Base-by-base conservation (phyloP, 306 rosid genomes). In the Bauhinia variegata region DNA sequence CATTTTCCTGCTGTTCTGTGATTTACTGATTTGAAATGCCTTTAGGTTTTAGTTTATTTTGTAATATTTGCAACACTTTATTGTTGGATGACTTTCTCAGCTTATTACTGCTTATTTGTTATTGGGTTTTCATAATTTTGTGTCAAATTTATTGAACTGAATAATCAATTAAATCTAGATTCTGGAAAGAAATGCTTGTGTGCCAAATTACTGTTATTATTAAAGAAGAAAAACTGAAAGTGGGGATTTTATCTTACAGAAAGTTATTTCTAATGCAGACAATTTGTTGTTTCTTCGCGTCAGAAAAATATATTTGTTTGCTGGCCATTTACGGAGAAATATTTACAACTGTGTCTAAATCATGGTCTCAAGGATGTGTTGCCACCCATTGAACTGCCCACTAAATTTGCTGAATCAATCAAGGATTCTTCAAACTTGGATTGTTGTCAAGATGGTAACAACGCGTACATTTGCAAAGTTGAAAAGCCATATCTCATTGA, bases 261-360 rank as follows among this genome's bases (percentile, higher is more conserved):
- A 5, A 5, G 41, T 60, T 36, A 5, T 8, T 33, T 71, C 16
- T 49, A 38, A 43, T 78, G 78, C 86, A 84, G 93, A 60, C 51
- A 87, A 33, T 78, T 72, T 71, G 89, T 59, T 62, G 58, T 70
- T 80, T 83, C 84, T 38, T 82, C 43, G 36, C 93, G 93, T 70
- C 80, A 75, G 42, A 84, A 17, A 51, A 65, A 42, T 51, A 65
- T 82, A 17, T 5, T 67, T 33, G 51, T 55, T 15, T 84, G 60
- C 61, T 87, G 93, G 93, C 93, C 89, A 34, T 84, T 84, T 65
- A 62, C 71, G 13, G 81, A 84, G 68, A 80, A 78, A 68, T 81
- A 66, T 68, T 58, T 87, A 77, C 76, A 76, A 6, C 52, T 84
- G 68, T 78, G 82, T 80, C 55, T 80, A 18, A 73, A 64, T 13